A percentile compares a stretch with the other conserved stretches of the same genome.
These are phyloP conservation scores for Sphaerulina vaccinii DNA, from an alignment of 2,329 filamentous ascomycete species.

Conservation along the genomic window DNA sequence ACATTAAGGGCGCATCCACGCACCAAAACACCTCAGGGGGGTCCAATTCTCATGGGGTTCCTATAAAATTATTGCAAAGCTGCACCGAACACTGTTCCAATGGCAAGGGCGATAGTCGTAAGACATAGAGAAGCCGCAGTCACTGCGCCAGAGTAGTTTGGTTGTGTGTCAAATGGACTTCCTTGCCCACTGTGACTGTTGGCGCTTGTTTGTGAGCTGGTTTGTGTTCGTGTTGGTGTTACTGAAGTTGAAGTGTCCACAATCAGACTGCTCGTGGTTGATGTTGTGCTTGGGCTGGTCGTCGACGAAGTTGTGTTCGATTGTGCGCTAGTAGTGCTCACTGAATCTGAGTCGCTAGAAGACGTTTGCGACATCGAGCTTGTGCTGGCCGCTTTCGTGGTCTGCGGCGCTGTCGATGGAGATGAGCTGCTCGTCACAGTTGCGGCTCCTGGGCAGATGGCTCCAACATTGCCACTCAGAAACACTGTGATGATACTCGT, in stretches of 20 bases:
- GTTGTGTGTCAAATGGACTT: conserved; percentile 45
- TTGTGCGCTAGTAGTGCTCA: conserved; percentile 6
- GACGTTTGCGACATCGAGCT: conserved; percentile 13
- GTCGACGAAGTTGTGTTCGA: conserved; percentile 14
- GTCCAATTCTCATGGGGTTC: not conserved
- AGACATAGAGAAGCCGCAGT: conserved; percentile 3
- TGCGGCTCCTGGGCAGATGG: conserved; percentile 38
- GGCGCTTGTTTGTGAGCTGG: conserved; percentile 37
- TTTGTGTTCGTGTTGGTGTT: conserved; percentile 22
- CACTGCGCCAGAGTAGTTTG: conserved; percentile 17
- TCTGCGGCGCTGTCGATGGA: not conserved
- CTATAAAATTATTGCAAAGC: not conserved
- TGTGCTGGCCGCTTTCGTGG: conserved; percentile 7
- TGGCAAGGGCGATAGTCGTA: conserved; percentile 5
- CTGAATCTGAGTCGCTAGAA: conserved; percentile 24
- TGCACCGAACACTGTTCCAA: not conserved
- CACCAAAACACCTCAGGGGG: not conserved
- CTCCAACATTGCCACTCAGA: conserved; percentile 39
- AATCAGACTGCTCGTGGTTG: conserved; percentile 20
- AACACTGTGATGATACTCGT: conserved; percentile 46
- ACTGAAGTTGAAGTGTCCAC: conserved; percentile 24
- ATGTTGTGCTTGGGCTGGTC: conserved; percentile 12
- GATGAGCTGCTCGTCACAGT: conserved; percentile 1
- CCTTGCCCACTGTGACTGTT: conserved; percentile 43
- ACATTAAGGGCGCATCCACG: not conserved